These are phyloP conservation scores for Pseudotsuga menziesii DNA, from an alignment of 75 land plant species.

Conservation along the genomic window DNA sequence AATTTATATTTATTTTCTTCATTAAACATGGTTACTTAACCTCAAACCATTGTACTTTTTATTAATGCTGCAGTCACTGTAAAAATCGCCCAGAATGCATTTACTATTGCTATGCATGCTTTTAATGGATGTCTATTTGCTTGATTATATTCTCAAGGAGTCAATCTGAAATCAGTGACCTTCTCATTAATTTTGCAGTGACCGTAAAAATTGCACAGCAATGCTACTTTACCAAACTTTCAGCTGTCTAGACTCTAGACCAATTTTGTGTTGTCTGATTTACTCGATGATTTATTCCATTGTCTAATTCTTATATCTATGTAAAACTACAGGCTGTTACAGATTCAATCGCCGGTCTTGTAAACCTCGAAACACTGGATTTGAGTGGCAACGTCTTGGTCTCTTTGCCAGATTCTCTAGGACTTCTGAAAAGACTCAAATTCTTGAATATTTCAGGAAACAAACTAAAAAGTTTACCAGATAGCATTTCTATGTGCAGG, in stretches of 20 bases:
- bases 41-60: no score
- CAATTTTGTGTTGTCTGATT: neutral
- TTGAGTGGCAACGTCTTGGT: constrained; percentile 27
- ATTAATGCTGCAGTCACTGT: no score
- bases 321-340: constrained; percentile 27
- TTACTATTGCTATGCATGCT: no score
- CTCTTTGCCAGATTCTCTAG: constrained; percentile 42
- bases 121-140: no score
- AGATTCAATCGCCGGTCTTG: constrained; percentile 42
- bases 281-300: neutral
- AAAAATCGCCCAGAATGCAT: no score
- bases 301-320: neutral
- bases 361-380: constrained; percentile 30
- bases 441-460: constrained; percentile 32
- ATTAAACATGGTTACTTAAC: neutral
- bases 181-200: no score
- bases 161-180: no score
- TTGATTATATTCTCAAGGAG: no score
- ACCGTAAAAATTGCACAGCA: no score
- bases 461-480: constrained; percentile 26
- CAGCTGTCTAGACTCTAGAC: neutral
- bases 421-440: constrained; percentile 30
- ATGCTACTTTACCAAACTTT: no score
- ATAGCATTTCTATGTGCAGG: constrained; percentile 49
- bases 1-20: neutral